Base-by-base conservation (phyloP, 805 yeast genomes). In the Starmerella ratchasimensis region DNA sequence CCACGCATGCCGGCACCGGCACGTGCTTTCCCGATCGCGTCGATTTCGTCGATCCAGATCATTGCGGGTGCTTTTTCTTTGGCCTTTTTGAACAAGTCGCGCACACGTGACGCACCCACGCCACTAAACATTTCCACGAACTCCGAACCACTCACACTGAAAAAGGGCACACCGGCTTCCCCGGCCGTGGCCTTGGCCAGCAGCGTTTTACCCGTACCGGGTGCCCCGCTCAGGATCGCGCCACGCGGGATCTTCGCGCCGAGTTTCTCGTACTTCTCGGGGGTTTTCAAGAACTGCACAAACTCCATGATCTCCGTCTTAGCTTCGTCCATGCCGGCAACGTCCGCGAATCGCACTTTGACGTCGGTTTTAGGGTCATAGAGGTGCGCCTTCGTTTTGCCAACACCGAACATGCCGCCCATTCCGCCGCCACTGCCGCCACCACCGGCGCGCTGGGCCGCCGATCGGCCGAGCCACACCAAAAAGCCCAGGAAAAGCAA, bases 71-170 rank as follows among this genome's bases (percentile, higher is more conserved):
- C 90, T 65, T 74, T 78, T 45, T 79, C 80, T 53, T 94, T 70
- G 14, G 95, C 96, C 32, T 81, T 80, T 55, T 79, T 77, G 63
- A 84, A 84, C 53, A 84, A 67, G 55, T 86, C 95, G 58, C 96
- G 80, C 29, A 84, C 96, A 58, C 96, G 71, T 3, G 88, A 76
- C 3, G 95, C 94, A 63, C 95, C 95, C 19, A 84, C 94, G 62
- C 95, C 95, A 16, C 81, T 93, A 65, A 81, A 84, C 94, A 84
- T 84, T 59, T 84, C 94, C n/a, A 83, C 93, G 49, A 84, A 84
- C 57, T 84, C 95, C 11, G 94, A 82, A 51, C 94, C 95, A 1
- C 93, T 79, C 5, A 84, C 94, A 17, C 90, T 76, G 47, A 74
- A 74, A 57, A 84, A 84, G 19, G 96, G 94, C 36, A 84, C 96